Evolutionary conservation across 495 filamentous ascomycete genomes (phyloP), one percentile per base, ranked within the genome.

Genomic region (Cladorrhinum samala): DNA sequence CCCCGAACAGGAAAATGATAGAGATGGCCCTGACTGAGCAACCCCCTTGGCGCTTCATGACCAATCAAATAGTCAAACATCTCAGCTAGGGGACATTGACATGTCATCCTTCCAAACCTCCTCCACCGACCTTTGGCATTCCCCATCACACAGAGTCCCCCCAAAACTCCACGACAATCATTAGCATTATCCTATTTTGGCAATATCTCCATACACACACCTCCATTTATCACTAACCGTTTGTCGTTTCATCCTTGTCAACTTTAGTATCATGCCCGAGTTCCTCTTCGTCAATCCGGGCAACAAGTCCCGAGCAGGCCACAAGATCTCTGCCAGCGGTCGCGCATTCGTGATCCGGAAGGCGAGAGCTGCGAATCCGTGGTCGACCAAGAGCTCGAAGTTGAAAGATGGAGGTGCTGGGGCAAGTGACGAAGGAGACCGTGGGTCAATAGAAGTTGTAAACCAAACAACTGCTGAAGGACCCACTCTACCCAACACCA

Each of bases 271-370:
- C 14, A 21, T 14, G 8, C 19, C 44, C 19, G 50, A 61, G 43
- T 61, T 57, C 38, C 47, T 61, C 8, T 61, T 61, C 18, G 55
- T 61, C 38, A 53, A 57, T 41, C 17, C 54, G 21, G 51, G 47
- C 13, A 52, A 57, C 46, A 44, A 36, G 41, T 54, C 59, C 24
- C 39, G 36, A 8, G 44, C 17, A 14, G 57, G 48, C 17, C 46
- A 56, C 53, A 60, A 56, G 48, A 55, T 57, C 33, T 52, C 59
- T 2, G 44, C 51, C 9, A 57, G 25, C 13, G 52, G 40, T 18
- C 51, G 59, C 2, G 54, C 59, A n/a, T 56, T 56, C 44, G 59
- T 61, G 4, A 61, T 57, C 16, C 41, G 54, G 13, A 61, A 61
- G 18, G 59, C 54, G 1, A 52, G 54, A 14, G 55, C 59, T 2